Evolutionary conservation across 1,139 yeast species (phyloP), one percentile per base, ranked within the genome.

Genomic region (Yamadazyma atlantica): DNA sequence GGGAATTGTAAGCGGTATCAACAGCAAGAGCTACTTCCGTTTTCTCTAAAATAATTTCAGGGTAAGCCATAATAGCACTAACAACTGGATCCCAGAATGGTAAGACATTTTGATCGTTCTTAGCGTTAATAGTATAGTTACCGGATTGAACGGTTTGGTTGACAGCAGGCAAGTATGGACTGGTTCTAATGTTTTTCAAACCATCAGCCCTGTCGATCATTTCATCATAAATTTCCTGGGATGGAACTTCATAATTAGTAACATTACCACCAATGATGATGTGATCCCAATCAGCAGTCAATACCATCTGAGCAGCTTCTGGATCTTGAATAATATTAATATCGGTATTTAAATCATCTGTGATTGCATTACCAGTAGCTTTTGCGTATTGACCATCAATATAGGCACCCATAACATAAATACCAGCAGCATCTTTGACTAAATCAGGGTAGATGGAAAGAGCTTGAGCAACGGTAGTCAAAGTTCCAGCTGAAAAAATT

Each of bases 401-500:
- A 49, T 62, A 67, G 17, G 72, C 73, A 34, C 73, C 73, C 73
- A 67, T 67, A 35, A 67, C 54, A 49, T 60, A 66, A 37, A 67
- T 52, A 30, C 66, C 67, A 22, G 59, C 68, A 33, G 69, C 64
- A 29, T 66, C 68, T 40, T 66, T 51, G 17, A 63, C 60, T 36
- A 67, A 44, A 23, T 53, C 44, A 30, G 73, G 73, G 43, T 66
- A 67, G 27, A 66, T 48, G 15, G 62, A 53, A 16, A 67, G 35
- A 8, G 73, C 73, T 50, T 65, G 70, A 11, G 73, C 73, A 32
- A 67, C 67, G 9, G 71, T 66, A 21, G 73, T 67, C 64, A 63
- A 58, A 44, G 61, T 53, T 34, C 73, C 73, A 26, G 67, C 70
- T 36, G 69, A 62, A 43, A 53, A 66, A 25, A 65, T 55, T 25